These are phyloP conservation scores for Euphrasia confusa DNA, from an alignment of 257 asterid species.

Conservation along the genomic window DNA sequence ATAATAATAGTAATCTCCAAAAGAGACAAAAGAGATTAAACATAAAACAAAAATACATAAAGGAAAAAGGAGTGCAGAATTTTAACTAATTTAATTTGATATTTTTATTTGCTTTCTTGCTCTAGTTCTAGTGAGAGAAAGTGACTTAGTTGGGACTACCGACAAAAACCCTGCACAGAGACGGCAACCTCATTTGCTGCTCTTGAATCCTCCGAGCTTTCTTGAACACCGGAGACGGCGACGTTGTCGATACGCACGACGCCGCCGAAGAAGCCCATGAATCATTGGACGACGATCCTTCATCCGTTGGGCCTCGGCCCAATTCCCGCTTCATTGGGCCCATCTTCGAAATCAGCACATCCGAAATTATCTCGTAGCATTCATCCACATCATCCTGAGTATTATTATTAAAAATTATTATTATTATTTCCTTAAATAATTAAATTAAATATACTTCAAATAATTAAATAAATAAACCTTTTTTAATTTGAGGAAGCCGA, in stretches of 20 bases:
- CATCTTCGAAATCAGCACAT: constrained; percentile 26
- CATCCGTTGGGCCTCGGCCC: constrained; percentile 29
- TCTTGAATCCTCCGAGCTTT: constrained; percentile 45
- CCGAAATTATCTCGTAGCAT: constrained; percentile 51
- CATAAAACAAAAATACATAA: no score
- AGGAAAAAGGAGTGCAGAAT: no score
- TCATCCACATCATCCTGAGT: constrained; percentile 63
- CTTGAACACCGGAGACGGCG: constrained; percentile 37
- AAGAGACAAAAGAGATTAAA: background rate
- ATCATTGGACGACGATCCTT: constrained; percentile 37
- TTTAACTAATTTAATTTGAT: background rate
- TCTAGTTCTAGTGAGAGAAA: constrained; percentile 6
- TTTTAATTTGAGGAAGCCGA: constrained; percentile 53
- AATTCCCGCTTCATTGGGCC: constrained; percentile 43
- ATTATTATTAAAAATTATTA: no score
- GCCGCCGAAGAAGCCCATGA: constrained; percentile 33
- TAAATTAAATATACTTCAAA: background rate
- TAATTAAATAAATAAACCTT: constrained; percentile 38
- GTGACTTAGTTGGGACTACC: constrained; percentile 45
- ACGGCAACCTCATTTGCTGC: constrained; percentile 48
- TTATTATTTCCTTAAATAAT: background rate
- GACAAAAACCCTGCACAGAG: constrained; percentile 50
- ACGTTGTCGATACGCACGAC: constrained; percentile 34
- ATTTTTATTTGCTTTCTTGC: constrained; percentile 18
- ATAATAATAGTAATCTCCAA: background rate